Evolutionary conservation across 2,329 filamentous ascomycete genomes (phyloP).

Genomic region (Neopestalotiopsis sp.): DNA sequence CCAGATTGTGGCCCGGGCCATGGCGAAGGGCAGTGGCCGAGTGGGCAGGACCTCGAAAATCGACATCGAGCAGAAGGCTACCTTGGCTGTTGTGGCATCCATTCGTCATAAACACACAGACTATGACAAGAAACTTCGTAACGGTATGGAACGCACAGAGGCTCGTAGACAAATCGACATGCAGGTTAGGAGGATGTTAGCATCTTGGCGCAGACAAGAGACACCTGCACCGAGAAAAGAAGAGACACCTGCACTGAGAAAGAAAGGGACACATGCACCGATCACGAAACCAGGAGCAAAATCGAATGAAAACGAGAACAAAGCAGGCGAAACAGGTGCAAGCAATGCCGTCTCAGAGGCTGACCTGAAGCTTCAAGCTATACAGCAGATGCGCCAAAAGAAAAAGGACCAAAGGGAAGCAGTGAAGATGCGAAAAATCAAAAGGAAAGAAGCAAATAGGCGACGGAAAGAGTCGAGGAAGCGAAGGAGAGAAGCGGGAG

Average conservation of each 20-base stretch:
- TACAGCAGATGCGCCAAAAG: too few relatives aligned
- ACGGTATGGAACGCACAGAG: neutral
- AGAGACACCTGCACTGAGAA: neutral
- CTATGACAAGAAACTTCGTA: slow-evolving; percentile 47
- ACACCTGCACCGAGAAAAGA: neutral
- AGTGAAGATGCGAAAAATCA: too few relatives aligned
- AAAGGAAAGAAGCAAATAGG: too few relatives aligned
- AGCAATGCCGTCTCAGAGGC: too few relatives aligned
- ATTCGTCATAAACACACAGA: slow-evolving; percentile 52
- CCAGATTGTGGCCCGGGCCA: slow-evolving; percentile 44
- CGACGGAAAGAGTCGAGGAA: neutral
- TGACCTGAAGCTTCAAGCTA: too few relatives aligned
- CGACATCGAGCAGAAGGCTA: slow-evolving; percentile 42
- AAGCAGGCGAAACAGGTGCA: too few relatives aligned
- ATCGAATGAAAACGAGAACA: too few relatives aligned
- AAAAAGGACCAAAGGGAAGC: too few relatives aligned
- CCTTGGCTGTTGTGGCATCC: slow-evolving; percentile 53
- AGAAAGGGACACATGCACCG: too few relatives aligned
- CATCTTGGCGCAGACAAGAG: slow-evolving; percentile 22
- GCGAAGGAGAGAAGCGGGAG: neutral
- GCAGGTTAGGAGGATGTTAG: slow-evolving; percentile 17
- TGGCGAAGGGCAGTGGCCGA: slow-evolving; percentile 49
- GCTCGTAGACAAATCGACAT: slow-evolving; percentile 13
- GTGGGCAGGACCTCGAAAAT: slow-evolving; percentile 51
- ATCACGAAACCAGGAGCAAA: too few relatives aligned